Percentiles rank a stretch among this genome's conserved stretches.
Conservation (phyloP, 441 rosid species). For the Adansonia gregorii region DNA sequence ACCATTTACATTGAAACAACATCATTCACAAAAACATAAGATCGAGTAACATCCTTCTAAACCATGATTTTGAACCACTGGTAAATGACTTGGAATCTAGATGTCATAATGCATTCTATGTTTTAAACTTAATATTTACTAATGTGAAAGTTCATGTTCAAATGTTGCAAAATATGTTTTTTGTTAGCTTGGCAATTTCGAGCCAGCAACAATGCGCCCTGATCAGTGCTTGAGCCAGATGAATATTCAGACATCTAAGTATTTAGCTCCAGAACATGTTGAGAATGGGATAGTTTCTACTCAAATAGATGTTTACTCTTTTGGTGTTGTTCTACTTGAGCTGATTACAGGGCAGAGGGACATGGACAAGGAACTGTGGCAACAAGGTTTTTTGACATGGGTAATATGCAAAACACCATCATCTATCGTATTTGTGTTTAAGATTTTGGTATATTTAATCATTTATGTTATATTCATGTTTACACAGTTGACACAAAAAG, state of each 20-base stretch:
- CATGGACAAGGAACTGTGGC: not conserved
- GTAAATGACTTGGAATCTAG: constrained; percentile 29
- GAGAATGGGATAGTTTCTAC: constrained; percentile 33
- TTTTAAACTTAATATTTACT: not conserved
- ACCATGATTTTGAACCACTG: constrained; percentile 48
- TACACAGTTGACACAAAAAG: too few relatives aligned
- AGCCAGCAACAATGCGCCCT: constrained; percentile 21
- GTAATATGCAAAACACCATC: constrained; percentile 30
- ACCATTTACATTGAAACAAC: constrained; percentile 44
- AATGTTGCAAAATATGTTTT: not conserved
- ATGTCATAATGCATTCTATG: not conserved
- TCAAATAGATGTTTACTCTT: constrained; percentile 47
- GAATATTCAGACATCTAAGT: constrained; percentile 29
- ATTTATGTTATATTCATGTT: too few relatives aligned
- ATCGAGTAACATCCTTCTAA: constrained; percentile 46
- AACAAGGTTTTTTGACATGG: constrained; percentile 37
- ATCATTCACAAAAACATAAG: constrained; percentile 41
- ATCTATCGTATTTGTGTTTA: too few relatives aligned
- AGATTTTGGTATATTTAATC: too few relatives aligned
- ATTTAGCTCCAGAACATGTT: constrained; percentile 44
- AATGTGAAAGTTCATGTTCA: not conserved
- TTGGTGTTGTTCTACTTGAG: constrained; percentile 49
- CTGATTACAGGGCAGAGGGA: constrained; percentile 40
- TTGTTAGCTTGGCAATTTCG: constrained; percentile 45
- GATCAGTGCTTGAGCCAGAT: constrained; percentile 22